phyloP scores from a whole-genome alignment of 306 rosid genomes.

The Malus asiatica region DNA sequence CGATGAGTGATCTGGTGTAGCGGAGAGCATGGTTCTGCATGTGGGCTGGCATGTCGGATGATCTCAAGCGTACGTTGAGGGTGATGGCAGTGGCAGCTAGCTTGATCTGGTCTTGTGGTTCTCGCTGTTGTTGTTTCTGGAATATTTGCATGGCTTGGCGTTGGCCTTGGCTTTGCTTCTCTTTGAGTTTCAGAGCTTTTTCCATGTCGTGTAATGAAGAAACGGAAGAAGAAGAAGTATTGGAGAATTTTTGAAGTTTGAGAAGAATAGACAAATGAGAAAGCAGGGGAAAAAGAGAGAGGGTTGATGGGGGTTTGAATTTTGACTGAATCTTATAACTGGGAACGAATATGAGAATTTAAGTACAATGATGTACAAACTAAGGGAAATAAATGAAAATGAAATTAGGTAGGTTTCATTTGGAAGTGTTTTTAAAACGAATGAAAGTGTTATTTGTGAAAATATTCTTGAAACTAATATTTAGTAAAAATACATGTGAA shows the following conservation, averaged over 20 bases:
- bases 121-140: not conserved
- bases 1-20: slow-evolving; percentile 35
- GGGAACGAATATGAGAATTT: not conserved
- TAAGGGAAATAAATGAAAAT: not conserved
- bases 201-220: not conserved
- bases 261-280: not conserved
- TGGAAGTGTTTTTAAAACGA: too few relatives aligned
- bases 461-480: too few relatives aligned
- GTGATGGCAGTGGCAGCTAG: slow-evolving; percentile 49
- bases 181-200: not conserved
- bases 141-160: not conserved
- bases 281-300: not conserved
- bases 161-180: not conserved
- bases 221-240: not conserved
- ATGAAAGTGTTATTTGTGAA: too few relatives aligned
- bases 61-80: slow-evolving; percentile 46
- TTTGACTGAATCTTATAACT: not conserved
- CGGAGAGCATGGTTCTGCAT: slow-evolving; percentile 54
- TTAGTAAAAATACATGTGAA: too few relatives aligned
- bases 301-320: slow-evolving; percentile 3
- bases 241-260: not conserved
- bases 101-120: slow-evolving; percentile 19
- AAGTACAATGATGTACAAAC: not conserved
- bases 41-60: slow-evolving; percentile 56
- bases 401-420: too few relatives aligned